Evolutionary conservation across 495 filamentous ascomycete species (phyloP), one percentile per base, ranked within the genome.

Genomic region (Penicillium salamii): DNA sequence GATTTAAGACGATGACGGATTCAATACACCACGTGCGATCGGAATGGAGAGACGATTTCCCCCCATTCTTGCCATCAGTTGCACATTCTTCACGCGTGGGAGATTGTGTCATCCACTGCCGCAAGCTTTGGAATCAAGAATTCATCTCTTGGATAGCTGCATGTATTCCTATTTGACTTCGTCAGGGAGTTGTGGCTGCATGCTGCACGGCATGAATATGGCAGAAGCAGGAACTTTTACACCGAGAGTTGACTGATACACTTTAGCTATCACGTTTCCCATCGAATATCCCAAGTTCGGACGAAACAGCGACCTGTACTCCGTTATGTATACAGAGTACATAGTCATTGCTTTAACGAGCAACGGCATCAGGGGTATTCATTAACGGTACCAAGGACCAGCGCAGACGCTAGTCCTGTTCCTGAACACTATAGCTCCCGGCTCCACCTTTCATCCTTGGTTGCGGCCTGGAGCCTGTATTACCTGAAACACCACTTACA

Each of bases 331-430:
- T n/a, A n/a, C n/a, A n/a, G n/a, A n/a, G n/a, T n/a, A n/a, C n/a
- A n/a, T n/a, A n/a, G n/a, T n/a, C n/a, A n/a, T n/a, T n/a, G n/a
- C n/a, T n/a, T n/a, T n/a, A n/a, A n/a, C n/a, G n/a, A n/a, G n/a
- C n/a, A n/a, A n/a, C n/a, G n/a, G n/a, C 23, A 26, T 26, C 23
- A 24, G 26, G 23, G 12, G 17, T 21, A 20, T 9, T 57, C 46
- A 54, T 54, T 51, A 49, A 18, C 38, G 7, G 54, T 58, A 55
- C 54, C 58, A 58, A 20, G 47, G 49, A 31, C 24, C 13, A 20
- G 12, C 11, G 15, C 8, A 4, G 29, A 45, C 67, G 54, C 67
- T 72, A 70, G 42, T 26, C 67, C 69, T 70, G 69, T 72, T 72
- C 69, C 69, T 72, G 67, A 65, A 42, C 34, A 15, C 44, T 52